A percentile compares a stretch with the other conserved stretches of the same genome.
Conservation (phyloP, 148 eudicot genomes). For the Heliosperma pusillum region DNA sequence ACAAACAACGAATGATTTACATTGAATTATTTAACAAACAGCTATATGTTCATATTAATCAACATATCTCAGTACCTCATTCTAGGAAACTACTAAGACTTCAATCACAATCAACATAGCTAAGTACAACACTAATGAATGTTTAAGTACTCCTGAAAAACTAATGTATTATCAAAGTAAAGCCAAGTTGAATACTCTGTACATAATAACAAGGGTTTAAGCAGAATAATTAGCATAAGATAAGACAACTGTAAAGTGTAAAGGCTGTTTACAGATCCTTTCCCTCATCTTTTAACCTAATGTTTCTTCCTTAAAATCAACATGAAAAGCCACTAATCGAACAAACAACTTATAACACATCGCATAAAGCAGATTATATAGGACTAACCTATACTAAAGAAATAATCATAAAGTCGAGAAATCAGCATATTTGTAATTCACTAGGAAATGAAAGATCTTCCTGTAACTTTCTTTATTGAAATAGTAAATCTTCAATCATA, state of each 20-base stretch:
- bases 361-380: conserved; percentile 23
- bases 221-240: conserved; percentile 25
- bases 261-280: conserved; percentile 19
- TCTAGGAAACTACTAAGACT: not conserved
- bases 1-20: not conserved
- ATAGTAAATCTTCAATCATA: not conserved
- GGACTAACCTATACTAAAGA: conserved; percentile 14
- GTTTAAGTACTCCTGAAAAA: not conserved
- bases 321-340: conserved; percentile 7
- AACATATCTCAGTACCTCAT: not conserved
- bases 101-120: not conserved
- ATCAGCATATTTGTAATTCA: conserved; percentile 1
- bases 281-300: conserved; percentile 13
- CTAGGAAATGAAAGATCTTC: not conserved
- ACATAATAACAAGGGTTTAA: conserved; percentile 7
- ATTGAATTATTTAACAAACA: not conserved
- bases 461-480: not conserved
- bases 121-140: not conserved
- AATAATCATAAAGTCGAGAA: conserved; percentile 16
- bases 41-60: not conserved
- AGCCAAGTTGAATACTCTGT: not conserved
- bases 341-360: conserved; percentile 20
- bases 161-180: not conserved
- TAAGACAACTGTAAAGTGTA: conserved; percentile 23
- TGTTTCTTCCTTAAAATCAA: conserved; percentile 15